phyloP scores from a whole-genome alignment of 164 flowering plant genomes.

The Malania oleifera region DNA sequence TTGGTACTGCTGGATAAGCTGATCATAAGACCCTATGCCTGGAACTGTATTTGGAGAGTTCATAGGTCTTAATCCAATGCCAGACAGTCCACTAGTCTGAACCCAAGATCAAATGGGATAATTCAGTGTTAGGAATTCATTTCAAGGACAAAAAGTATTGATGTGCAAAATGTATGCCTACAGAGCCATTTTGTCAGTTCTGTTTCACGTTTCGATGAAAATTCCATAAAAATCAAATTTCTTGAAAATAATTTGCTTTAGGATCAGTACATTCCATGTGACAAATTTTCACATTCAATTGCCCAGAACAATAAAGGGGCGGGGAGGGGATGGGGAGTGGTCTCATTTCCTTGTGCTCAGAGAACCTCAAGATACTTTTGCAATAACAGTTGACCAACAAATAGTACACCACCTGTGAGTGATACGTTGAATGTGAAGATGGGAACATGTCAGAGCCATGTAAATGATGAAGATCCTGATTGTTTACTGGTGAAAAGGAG shows the following conservation, averaged over 20 bases:
- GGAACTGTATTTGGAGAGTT: slow-evolving; percentile 57
- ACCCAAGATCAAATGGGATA: slow-evolving; percentile 10
- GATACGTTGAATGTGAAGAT: slow-evolving; percentile 68
- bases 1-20: slow-evolving; percentile 80
- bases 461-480: slow-evolving; percentile 73
- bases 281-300: too few species aligned
- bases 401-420: slow-evolving; percentile 55
- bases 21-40: slow-evolving; percentile 77
- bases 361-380: too few species aligned
- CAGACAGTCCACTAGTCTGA: slow-evolving; percentile 71
- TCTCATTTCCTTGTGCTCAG: too few species aligned
- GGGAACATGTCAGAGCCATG: slow-evolving; percentile 81
- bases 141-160: neutral
- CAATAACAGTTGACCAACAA: too few species aligned
- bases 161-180: neutral
- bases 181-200: too few species aligned
- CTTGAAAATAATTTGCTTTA: too few species aligned
- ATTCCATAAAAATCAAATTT: too few species aligned
- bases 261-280: too few species aligned
- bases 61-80: slow-evolving; percentile 76
- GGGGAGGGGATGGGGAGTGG: too few species aligned
- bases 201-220: too few species aligned
- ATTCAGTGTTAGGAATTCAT: neutral
- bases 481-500: slow-evolving; percentile 64
- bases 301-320: too few species aligned